These are phyloP conservation scores for Dipodascus geniculatus DNA, from an alignment of 805 yeast species.

Conservation along the genomic window DNA sequence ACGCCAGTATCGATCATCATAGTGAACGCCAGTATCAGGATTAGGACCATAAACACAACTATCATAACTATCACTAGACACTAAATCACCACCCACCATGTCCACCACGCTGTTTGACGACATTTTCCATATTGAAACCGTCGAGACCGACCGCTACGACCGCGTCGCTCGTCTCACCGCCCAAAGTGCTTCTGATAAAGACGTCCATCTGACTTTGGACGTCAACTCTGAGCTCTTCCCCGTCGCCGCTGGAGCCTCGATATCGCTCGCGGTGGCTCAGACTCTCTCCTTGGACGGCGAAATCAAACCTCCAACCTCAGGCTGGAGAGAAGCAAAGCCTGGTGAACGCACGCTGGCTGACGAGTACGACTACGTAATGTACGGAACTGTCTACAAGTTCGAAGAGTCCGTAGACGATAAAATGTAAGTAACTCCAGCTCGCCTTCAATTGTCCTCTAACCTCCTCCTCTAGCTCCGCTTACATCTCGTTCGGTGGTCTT, in stretches of 20 bases:
- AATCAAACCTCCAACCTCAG: constrained; percentile 34
- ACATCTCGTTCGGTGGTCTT: constrained; percentile 92
- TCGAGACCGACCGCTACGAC: constrained; percentile 84
- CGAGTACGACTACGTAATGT: constrained; percentile 96
- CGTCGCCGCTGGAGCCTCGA: constrained; percentile 57
- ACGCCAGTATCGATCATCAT: too few relatives aligned
- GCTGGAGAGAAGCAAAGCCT: constrained; percentile 77
- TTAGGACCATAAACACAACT: too few relatives aligned
- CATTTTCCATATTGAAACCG: constrained; percentile 72
- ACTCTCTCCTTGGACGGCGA: constrained; percentile 45
- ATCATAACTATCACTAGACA: too few relatives aligned
- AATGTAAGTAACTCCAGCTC: constrained; percentile 30
- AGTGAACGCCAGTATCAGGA: too few relatives aligned
- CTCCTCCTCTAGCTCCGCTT: constrained; percentile 87
- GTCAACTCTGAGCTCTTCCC: constrained; percentile 89
- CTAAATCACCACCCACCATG: too few relatives aligned
- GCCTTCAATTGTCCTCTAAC: too few relatives aligned
- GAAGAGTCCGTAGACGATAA: constrained; percentile 65
- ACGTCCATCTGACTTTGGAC: constrained; percentile 75
- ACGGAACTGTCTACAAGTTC: constrained; percentile 93
- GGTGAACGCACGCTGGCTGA: constrained; percentile 84
- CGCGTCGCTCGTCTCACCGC: constrained; percentile 85
- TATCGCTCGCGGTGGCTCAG: constrained; percentile 80
- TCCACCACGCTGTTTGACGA: constrained; percentile 82
- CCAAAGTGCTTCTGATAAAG: constrained; percentile 68